Percentiles rank a stretch among this genome's conserved stretches.
Evolutionary conservation across 129 eudicot species (phyloP).

Genomic region (Lactuca saligna): DNA sequence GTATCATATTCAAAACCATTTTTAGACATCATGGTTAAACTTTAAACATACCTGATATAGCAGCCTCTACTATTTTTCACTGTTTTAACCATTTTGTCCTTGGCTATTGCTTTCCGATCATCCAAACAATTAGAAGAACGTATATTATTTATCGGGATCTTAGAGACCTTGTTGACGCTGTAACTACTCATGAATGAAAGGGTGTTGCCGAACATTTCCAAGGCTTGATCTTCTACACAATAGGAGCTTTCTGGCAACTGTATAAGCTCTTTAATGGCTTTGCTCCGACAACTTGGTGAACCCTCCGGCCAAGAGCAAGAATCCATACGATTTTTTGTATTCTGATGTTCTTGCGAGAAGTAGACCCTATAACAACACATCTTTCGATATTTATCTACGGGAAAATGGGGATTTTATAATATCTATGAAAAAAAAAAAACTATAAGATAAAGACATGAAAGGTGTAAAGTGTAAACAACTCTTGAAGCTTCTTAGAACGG

Average conservation of each 20-base stretch:
- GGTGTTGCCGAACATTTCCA: constrained; percentile 17
- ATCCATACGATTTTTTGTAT: constrained; percentile 12
- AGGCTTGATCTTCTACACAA: constrained; percentile 18
- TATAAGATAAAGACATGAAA: background rate
- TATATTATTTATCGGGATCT: constrained; percentile 7
- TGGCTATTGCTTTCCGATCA: constrained; percentile 24
- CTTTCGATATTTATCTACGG: constrained; percentile 14
- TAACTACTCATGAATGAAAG: constrained; percentile 16
- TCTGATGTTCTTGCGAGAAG: background rate
- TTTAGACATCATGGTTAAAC: background rate
- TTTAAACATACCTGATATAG: constrained; percentile 46
- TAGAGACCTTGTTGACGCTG: constrained; percentile 17
- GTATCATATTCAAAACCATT: background rate
- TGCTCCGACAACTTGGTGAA: constrained; percentile 11
- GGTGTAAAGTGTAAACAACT: too few species aligned
- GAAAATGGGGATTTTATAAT: background rate
- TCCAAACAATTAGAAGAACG: background rate
- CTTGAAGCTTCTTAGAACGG: too few species aligned
- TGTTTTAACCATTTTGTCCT: constrained; percentile 18
- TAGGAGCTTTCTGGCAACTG: background rate
- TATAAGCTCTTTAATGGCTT: constrained; percentile 24
- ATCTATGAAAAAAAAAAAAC: background rate
- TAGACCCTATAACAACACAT: background rate
- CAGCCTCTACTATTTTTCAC: constrained; percentile 46
- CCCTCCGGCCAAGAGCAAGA: constrained; percentile 21